A percentile compares a stretch with the other conserved stretches of the same genome.
These are phyloP conservation scores for Anthracocystis walkeri DNA, from an alignment of 1,284 basidiomycete species.

Conservation along the genomic window DNA sequence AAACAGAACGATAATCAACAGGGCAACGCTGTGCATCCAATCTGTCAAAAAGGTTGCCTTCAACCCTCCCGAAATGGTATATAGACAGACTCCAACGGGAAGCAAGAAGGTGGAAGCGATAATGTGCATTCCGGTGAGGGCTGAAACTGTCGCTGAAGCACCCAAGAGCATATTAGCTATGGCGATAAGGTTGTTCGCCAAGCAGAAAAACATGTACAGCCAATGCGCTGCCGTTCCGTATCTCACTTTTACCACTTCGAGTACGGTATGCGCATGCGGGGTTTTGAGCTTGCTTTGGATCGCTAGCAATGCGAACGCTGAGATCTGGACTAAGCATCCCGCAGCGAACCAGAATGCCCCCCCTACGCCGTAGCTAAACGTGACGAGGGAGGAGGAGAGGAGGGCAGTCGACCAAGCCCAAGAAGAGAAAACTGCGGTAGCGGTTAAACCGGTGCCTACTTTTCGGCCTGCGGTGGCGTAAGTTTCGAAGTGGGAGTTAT, in stretches of 20 bases:
- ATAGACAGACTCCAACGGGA: slow-evolving; percentile 58
- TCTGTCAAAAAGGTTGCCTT: slow-evolving; percentile 62
- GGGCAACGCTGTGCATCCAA: slow-evolving; percentile 59
- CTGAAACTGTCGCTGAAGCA: slow-evolving; percentile 58
- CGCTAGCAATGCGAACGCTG: slow-evolving; percentile 56
- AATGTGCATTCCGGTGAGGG: slow-evolving; percentile 62
- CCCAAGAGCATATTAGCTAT: slow-evolving; percentile 64
- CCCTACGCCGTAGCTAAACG: slow-evolving; percentile 50
- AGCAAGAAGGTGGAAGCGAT: slow-evolving; percentile 60
- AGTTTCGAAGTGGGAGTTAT: slow-evolving; percentile 55
- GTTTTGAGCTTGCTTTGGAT: slow-evolving; percentile 55
- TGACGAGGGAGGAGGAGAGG: slow-evolving; percentile 40
- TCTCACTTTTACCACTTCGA: slow-evolving; percentile 60
- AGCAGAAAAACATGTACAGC: slow-evolving; percentile 63
- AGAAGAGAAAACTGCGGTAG: slow-evolving; percentile 59
- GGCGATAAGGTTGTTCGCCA: slow-evolving; percentile 64
- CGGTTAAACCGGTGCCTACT: slow-evolving; percentile 62
- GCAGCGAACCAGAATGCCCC: slow-evolving; percentile 59
- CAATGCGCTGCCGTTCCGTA: slow-evolving; percentile 60
- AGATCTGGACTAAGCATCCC: slow-evolving; percentile 55
- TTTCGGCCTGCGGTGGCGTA: slow-evolving; percentile 57
- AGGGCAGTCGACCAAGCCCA: slow-evolving; percentile 66
- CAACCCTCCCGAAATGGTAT: slow-evolving; percentile 62
- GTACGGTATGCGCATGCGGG: slow-evolving; percentile 62
- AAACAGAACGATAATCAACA: slow-evolving; percentile 61